phyloP scores from a whole-genome alignment of 495 filamentous ascomycete species.

The Penicillium coffeae region DNA sequence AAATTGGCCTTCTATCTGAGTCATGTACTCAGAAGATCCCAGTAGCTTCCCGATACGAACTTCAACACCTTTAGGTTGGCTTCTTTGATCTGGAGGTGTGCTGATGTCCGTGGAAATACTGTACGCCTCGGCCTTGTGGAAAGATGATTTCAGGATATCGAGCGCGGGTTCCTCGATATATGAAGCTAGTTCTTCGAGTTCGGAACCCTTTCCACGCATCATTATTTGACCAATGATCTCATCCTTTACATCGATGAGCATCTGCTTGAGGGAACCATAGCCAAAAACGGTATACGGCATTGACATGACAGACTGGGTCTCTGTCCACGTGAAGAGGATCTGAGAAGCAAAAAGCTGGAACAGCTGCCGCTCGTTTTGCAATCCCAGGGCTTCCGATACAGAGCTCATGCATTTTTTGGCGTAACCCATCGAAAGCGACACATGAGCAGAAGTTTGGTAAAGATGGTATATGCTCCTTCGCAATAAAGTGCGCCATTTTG shows the following conservation, averaged over 20 bases:
- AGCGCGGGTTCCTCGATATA: slow-evolving; percentile 50
- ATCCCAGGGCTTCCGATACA: slow-evolving; percentile 60
- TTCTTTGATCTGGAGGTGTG: slow-evolving; percentile 48
- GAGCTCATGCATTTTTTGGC: slow-evolving; percentile 65
- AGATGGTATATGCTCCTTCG: slow-evolving; percentile 86
- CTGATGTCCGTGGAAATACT: slow-evolving; percentile 75
- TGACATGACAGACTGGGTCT: slow-evolving; percentile 54
- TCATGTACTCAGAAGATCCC: slow-evolving; percentile 59
- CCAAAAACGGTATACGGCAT: slow-evolving; percentile 83
- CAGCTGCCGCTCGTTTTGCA: slow-evolving; percentile 60
- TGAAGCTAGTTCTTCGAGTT: slow-evolving; percentile 53
- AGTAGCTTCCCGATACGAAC: slow-evolving; percentile 63
- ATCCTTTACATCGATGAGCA: slow-evolving; percentile 68
- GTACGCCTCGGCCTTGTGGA: slow-evolving; percentile 80
- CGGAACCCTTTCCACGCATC: slow-evolving; percentile 71
- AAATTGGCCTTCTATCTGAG: slow-evolving; percentile 63
- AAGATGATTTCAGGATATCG: slow-evolving; percentile 62
- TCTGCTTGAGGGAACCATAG: slow-evolving; percentile 63
- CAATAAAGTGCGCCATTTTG: slow-evolving; percentile 74
- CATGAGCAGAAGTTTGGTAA: slow-evolving; percentile 76
- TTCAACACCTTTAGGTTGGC: slow-evolving; percentile 60
- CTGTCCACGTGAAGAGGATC: slow-evolving; percentile 89
- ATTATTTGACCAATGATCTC: slow-evolving; percentile 80
- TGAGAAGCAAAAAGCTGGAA: slow-evolving; percentile 90
- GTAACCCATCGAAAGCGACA: slow-evolving; percentile 59